Evolutionary conservation across 2,329 filamentous ascomycete genomes (phyloP), one percentile per base, ranked within the genome.

Genomic region (Alternaria sp.): DNA sequence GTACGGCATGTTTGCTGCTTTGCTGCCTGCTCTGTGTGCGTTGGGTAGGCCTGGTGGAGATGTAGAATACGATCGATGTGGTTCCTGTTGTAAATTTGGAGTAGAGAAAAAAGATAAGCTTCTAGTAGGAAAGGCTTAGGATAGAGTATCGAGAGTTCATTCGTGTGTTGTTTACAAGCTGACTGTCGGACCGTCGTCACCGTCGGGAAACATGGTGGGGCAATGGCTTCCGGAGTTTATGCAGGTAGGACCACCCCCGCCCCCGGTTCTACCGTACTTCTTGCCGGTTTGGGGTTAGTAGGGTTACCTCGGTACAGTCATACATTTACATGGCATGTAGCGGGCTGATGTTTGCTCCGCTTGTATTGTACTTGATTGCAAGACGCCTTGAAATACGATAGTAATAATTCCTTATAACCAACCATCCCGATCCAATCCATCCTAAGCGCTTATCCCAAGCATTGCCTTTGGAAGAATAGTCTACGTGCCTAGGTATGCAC

Each of bases 1-100:
- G 79, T 90, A 90, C 2, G 87, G 86, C 88, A 90, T 91, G 4
- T 50, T 66, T 43, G 11, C 21, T 36, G 15, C 13, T 40, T 40
- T 40, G 30, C 30, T 32, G 30, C 5, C 30, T 15, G 30, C 30
- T 32, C 30, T 32, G 13, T 32, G 30, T 15, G 30, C n/a, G n/a
- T 15, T 28, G 5, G 15, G 21, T 21, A 32, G 17, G 17, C 28
- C 21, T 21, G 8, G 45, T 15, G n/a, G 17, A 44, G 43, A 21
- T n/a, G 6, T 28, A 7, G 25, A 28, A 55, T 26, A 6, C n/a
- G 11, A n/a, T 23, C 2, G 8, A 51, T 19, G 17, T 15, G 15
- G 17, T 8, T 3, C 28, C 15, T 28, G 17, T n/a, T 15, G 30
- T n/a, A n/a, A 7, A 5, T 15, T 5, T 13, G 9, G 19, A 32